Evolutionary conservation across 495 filamentous ascomycete genomes (phyloP).

Genomic region (Evernia prunastri): DNA sequence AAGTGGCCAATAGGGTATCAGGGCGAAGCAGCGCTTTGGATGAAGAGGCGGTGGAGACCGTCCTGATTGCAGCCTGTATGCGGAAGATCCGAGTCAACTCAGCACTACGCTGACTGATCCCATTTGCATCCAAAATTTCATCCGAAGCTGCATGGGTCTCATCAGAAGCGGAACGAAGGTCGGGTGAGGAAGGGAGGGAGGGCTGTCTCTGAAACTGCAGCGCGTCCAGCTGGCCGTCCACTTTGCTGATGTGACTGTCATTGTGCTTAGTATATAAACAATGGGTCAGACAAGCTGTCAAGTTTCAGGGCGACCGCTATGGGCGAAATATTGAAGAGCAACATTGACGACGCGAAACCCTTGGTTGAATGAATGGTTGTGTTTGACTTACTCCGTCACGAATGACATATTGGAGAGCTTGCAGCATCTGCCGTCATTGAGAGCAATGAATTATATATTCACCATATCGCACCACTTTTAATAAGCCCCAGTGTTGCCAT

Average conservation of each 20-base stretch:
- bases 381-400: constrained; percentile 54
- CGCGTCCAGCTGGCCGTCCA: constrained; percentile 76
- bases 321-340: not conserved
- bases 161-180: constrained; percentile 18
- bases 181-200: constrained; percentile 24
- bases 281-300: not conserved
- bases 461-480: not conserved
- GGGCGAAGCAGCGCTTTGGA: constrained; percentile 47
- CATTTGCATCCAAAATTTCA: not conserved
- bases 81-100: constrained; percentile 25
- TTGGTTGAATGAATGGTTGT: not conserved
- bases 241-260: constrained; percentile 63
- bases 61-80: constrained; percentile 58
- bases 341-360: not conserved
- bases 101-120: not conserved
- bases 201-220: constrained; percentile 46
- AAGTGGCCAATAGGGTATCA: constrained; percentile 48
- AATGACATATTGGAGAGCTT: constrained; percentile 50
- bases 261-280: constrained; percentile 3
- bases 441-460: not conserved
- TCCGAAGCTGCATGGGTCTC: constrained; percentile 18
- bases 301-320: not conserved
- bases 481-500: not conserved
- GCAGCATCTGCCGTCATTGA: not conserved
- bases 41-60: constrained; percentile 59